Base-by-base conservation (phyloP, 257 asterid species). In the Salvia rosmarinus region DNA sequence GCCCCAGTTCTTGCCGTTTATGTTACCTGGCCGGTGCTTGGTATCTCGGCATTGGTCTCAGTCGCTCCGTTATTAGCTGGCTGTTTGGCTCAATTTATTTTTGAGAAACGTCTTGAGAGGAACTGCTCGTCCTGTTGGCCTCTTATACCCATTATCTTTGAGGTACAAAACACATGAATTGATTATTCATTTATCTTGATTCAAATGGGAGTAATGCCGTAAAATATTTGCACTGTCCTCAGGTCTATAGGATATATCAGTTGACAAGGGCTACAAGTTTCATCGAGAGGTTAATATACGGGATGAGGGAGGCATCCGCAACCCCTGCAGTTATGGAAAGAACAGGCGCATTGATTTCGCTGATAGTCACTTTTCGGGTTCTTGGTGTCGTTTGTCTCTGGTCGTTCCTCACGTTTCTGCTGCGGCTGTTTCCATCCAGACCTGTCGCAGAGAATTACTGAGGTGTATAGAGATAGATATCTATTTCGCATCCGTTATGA, bases 181-280 rank as follows among this genome's bases (percentile, higher is more conserved):
- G 34, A 17, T 13, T 55, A 50, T 52, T 49, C 19, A 20, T 43
- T 39, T 54, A 19, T 63, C 69, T 44, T 13, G 12, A 50, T 54
- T 63, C 13, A 63, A 70, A 54, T 39, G 68, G n/a, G 67, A 20
- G 11, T 20, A 7, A 6, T 19, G 17, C 5, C 42, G 64, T 71
- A 6, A 56, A 19, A 8, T 64, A 47, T 75, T 20, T 32, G 46
- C 69, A 42, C 60, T 67, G 34, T 69, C 60, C 19, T 63, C 89
- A 94, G 99, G 90, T 90, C 49, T 95, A 88, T 68, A 91, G 99
- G 83, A 80, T 91, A 71, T 89, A 88, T 79, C 99, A 95, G 77
- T 72, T 95, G 90, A 86, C 89, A 2, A 84, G 88, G 78, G 95
- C 96, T 13, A 71, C 88, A 0, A 65, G 75, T 69, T 91, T 85